These are phyloP conservation scores for Mucuna pruriens DNA, from an alignment of 306 rosid species.

Conservation along the genomic window DNA sequence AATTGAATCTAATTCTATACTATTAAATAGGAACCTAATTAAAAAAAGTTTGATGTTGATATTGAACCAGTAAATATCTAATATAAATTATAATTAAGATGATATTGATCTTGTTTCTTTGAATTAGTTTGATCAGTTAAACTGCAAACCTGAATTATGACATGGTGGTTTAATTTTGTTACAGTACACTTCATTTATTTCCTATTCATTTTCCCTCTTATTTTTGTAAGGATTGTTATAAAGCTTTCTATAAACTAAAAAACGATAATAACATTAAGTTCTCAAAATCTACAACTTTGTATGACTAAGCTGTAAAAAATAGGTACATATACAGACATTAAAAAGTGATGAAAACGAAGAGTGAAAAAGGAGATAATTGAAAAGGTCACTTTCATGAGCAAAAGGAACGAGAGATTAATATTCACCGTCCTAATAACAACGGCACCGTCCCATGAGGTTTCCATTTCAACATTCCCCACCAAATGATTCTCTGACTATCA, in stretches of 20 bases:
- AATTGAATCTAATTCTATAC: too few relatives aligned
- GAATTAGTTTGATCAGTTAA: too few relatives aligned
- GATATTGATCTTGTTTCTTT: too few relatives aligned
- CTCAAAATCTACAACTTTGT: not conserved
- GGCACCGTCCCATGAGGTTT: slow-evolving; percentile 46
- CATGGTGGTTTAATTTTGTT: too few relatives aligned
- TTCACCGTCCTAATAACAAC: slow-evolving; percentile 38
- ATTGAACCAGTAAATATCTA: too few relatives aligned
- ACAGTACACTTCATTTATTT: not conserved
- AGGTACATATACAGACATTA: not conserved
- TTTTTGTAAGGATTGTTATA: not conserved
- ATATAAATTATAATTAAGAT: too few relatives aligned
- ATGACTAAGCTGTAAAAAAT: not conserved
- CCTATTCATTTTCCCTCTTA: not conserved
- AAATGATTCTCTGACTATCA: slow-evolving; percentile 14
- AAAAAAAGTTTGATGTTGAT: too few relatives aligned
- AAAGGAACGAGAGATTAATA: slow-evolving; percentile 15
- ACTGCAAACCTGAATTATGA: too few relatives aligned
- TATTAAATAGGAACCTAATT: too few relatives aligned
- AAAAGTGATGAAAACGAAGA: slow-evolving; percentile 15
- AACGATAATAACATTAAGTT: not conserved
- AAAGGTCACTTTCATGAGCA: slow-evolving; percentile 36
- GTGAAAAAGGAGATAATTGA: not conserved
- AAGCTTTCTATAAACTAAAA: not conserved
- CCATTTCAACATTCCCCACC: slow-evolving; percentile 38